Evolutionary conservation across 208 protist species (phyloP), one percentile per base, ranked within the genome.

Genomic region (Acanthamoeba divionensis): DNA sequence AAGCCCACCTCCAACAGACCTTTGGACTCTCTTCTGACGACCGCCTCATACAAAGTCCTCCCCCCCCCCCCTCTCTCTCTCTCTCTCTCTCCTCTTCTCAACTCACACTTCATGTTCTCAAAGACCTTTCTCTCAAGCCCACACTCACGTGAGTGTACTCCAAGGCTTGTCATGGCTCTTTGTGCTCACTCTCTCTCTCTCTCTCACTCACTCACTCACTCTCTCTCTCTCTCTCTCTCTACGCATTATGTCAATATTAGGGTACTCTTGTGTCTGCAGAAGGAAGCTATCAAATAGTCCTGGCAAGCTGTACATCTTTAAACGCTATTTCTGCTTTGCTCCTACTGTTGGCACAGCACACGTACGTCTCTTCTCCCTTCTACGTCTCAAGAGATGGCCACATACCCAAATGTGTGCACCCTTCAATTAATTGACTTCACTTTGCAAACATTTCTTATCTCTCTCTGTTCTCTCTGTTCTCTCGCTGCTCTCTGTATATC

Each of bases 291-390:
- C n/a, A 5, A 62, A 44, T 26, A 50, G 45, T 4, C 71, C 71
- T 6, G 71, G 71, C 36, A 44, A 50, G 8, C 24, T 82, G 24
- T 50, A 62, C 33, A 82, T 82, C 71, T 82, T 82, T 50, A 44
- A 50, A 7, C 60, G 48, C 47, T 50, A 82, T 36, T 82, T 82
- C 9, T 82, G 71, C 71, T 82, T 82, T 31, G 48, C 60, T n/a
- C 71, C 71, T 36, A 62, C 71, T 18, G 71, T 82, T 50, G 71
- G 71, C 47, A 45, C 45, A 15, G 38, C 71, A 13, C 12, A 24
- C 10, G 71, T 82, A 82, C 45, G 38, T 50, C 1, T 29, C 5
- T 26, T 50, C 3, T 79, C 7, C 1, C 33, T 79, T 2, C 55
- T 52, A 1, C 26, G 7, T 31, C 13, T 31, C n/a, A n/a, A n/a